phyloP scores from a whole-genome alignment of 768 basidiomycete genomes.

The Lanmaoa rubissima region DNA sequence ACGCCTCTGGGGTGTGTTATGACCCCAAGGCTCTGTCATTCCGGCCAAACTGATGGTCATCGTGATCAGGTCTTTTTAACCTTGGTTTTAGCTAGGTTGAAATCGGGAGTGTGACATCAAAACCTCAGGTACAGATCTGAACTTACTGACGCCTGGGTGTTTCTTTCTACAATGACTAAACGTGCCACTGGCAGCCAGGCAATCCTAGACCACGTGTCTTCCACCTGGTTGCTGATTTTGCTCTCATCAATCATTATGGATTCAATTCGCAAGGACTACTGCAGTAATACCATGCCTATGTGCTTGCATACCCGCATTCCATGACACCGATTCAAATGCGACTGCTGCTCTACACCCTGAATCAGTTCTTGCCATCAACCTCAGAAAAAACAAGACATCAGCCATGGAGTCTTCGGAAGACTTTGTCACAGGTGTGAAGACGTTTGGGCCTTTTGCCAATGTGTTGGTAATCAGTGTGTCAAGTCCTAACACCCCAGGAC shows the following conservation, averaged over 20 bases:
- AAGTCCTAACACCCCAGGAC: constrained; percentile 95
- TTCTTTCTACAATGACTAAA: constrained; percentile 6
- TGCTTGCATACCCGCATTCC: constrained; percentile 62
- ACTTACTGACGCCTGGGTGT: not conserved
- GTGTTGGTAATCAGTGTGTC: constrained; percentile 95
- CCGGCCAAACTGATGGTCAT: not conserved
- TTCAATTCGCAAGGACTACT: constrained; percentile 91
- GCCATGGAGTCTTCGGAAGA: too few relatives aligned
- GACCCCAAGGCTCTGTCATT: too few relatives aligned
- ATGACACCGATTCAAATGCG: constrained; percentile 28
- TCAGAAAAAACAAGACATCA: constrained; percentile 95
- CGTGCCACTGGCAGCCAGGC: constrained; percentile 56
- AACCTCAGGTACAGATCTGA: constrained; percentile 69
- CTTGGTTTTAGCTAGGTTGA: constrained; percentile 99
- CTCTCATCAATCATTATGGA: constrained; percentile 96
- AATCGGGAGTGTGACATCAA: constrained; percentile 94
- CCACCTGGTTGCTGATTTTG: constrained; percentile 74
- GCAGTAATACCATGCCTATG: constrained; percentile 77
- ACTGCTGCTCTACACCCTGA: constrained; percentile 50
- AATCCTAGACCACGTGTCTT: constrained; percentile 94
- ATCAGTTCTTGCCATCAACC: constrained; percentile 83
- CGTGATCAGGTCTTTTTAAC: constrained; percentile 72
- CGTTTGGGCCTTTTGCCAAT: constrained; percentile 87
- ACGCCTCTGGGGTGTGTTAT: too few relatives aligned
- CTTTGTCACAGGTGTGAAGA: constrained; percentile 77